A percentile compares a stretch with the other conserved stretches of the same genome.
Conservation (phyloP, 768 basidiomycete genomes). For the Psilocybe sp. region DNA sequence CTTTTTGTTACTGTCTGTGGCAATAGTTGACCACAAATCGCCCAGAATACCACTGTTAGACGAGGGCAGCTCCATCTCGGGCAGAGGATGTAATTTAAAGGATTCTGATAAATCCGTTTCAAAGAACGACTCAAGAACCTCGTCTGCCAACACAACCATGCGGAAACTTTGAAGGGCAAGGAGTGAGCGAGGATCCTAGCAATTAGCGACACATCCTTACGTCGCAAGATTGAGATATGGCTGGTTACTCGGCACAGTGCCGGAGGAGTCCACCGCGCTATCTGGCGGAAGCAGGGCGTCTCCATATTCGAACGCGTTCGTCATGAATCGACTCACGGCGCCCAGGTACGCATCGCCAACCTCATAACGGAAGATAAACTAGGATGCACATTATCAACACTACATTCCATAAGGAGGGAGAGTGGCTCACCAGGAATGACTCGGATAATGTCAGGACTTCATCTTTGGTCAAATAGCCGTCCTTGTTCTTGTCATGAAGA, state of each 20-base stretch:
- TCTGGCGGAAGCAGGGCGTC: slow-evolving; percentile 78
- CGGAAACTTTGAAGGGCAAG: slow-evolving; percentile 63
- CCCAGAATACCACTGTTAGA: slow-evolving; percentile 66
- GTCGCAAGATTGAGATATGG: slow-evolving; percentile 93
- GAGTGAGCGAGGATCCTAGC: background rate
- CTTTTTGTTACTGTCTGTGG: slow-evolving; percentile 90
- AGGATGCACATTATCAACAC: slow-evolving; percentile 8
- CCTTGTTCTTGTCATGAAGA: slow-evolving; percentile 93
- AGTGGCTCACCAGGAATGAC: slow-evolving; percentile 71
- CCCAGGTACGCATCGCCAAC: slow-evolving; percentile 95
- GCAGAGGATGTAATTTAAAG: slow-evolving; percentile 74
- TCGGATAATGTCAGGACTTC: slow-evolving; percentile 95
- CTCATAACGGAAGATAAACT: slow-evolving; percentile 99
- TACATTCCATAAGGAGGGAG: background rate
- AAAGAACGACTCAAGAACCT: slow-evolving; percentile 95
- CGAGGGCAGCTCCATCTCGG: slow-evolving; percentile 63
- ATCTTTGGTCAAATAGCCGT: slow-evolving; percentile 93
- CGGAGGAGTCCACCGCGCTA: slow-evolving; percentile 35
- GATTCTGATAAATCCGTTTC: slow-evolving; percentile 87
- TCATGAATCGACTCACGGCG: slow-evolving; percentile 95
- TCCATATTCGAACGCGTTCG: slow-evolving; percentile 97
- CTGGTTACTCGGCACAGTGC: slow-evolving; percentile 66
- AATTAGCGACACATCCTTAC: slow-evolving; percentile 33
- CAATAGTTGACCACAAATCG: slow-evolving; percentile 86
- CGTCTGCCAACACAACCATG: slow-evolving; percentile 97